Evolutionary conservation across 768 basidiomycete genomes (phyloP).

Genomic region (Leccinum disarticulatum): DNA sequence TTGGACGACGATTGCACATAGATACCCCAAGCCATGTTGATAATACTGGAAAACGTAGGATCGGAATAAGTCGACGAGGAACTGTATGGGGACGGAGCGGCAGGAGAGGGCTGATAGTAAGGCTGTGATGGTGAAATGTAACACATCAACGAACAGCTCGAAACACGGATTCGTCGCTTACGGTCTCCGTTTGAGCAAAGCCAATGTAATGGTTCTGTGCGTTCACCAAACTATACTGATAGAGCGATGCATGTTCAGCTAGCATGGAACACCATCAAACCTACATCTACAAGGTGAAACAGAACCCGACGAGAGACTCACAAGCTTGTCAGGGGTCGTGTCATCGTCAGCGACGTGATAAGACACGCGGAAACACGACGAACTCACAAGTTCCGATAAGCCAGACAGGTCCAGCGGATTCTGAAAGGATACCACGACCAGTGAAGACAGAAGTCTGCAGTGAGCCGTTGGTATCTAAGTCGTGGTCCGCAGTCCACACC

Average conservation of each 20-base stretch:
- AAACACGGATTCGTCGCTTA: conserved; percentile 9
- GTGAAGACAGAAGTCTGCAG: conserved; percentile 55
- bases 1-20: conserved; percentile 35
- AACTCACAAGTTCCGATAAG: conserved; percentile 60
- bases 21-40: conserved; percentile 13
- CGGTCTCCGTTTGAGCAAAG: conserved; percentile 52
- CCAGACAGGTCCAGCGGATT: conserved; percentile 81
- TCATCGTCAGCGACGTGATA: conserved; percentile 7
- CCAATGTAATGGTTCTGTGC: conserved; percentile 51
- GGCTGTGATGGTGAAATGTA: conserved; percentile 31
- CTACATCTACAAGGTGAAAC: conserved; percentile 11
- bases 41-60: conserved; percentile 29
- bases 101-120: conserved; percentile 49
- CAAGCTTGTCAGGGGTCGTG: conserved; percentile 38
- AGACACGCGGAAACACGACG: neutral
- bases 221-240: conserved; percentile 46
- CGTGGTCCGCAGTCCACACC: conserved; percentile 81
- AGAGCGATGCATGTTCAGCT: conserved; percentile 50
- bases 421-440: conserved; percentile 72
- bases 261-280: neutral
- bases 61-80: conserved; percentile 37
- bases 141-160: neutral
- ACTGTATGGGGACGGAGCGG: conserved; percentile 42
- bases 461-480: conserved; percentile 45
- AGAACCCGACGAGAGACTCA: conserved; percentile 29